Evolutionary conservation across 345 rosid genomes (phyloP).

Genomic region (Populus simonii): DNA sequence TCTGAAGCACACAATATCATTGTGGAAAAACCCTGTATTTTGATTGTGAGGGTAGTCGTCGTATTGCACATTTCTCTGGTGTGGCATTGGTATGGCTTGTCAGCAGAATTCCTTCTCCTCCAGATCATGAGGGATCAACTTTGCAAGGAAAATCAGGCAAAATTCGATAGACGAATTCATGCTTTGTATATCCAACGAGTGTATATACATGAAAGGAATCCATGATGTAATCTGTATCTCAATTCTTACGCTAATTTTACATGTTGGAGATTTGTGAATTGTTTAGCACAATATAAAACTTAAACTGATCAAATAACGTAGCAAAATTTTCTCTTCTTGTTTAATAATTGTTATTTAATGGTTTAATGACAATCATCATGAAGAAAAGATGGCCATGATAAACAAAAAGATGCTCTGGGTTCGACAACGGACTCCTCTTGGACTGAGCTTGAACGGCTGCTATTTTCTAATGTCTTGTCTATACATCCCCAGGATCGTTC

Average conservation of each 20-base stretch:
- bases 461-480: no score
- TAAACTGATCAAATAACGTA: not conserved
- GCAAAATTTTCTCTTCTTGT: not conserved
- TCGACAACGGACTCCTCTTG: no score
- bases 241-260: not conserved
- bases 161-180: not conserved
- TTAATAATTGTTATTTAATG: no score
- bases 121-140: conserved; percentile 28
- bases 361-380: no score
- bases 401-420: no score
- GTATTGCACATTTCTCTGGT: conserved; percentile 89
- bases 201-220: not conserved
- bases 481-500: not conserved
- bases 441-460: no score
- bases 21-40: not conserved
- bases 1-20: not conserved
- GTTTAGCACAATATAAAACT: not conserved
- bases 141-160: conserved; percentile 26
- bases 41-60: conserved; percentile 14
- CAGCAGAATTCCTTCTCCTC: conserved; percentile 62
- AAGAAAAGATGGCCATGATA: no score
- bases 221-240: not conserved
- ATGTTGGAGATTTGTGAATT: not conserved
- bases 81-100: conserved; percentile 82
- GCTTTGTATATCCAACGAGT: not conserved